phyloP scores from a whole-genome alignment of 768 basidiomycete genomes.

The Phylloporus rhodoxanthus region DNA sequence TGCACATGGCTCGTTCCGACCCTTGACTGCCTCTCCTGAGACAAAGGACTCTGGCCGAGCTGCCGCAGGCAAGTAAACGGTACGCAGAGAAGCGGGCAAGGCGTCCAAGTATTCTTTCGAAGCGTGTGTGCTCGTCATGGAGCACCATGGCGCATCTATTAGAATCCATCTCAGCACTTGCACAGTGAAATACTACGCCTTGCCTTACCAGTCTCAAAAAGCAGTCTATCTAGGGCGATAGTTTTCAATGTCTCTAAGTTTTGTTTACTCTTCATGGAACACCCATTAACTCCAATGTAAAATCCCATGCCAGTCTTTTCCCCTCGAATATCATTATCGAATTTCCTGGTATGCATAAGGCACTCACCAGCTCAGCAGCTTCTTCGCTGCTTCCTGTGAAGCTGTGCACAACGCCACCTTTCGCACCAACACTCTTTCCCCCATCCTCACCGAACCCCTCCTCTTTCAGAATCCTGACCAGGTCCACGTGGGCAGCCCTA shows the following conservation, averaged over 20 bases:
- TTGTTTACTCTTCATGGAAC: constrained; percentile 66
- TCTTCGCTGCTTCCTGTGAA: constrained; percentile 68
- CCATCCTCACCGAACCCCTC: constrained; percentile 58
- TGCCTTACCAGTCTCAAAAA: constrained; percentile 68
- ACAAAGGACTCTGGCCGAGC: constrained; percentile 56
- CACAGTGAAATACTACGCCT: neutral
- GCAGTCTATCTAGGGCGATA: constrained; percentile 53
- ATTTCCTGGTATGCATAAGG: neutral
- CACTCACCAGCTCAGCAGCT: constrained; percentile 55
- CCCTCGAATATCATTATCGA: neutral
- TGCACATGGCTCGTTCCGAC: constrained; percentile 66
- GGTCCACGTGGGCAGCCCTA: constrained; percentile 66
- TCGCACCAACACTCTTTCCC: constrained; percentile 49
- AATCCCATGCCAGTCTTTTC: constrained; percentile 70
- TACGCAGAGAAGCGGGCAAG: constrained; percentile 42
- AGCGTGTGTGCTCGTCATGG: constrained; percentile 61
- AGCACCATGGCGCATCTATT: constrained; percentile 68
- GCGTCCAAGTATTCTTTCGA: constrained; percentile 46
- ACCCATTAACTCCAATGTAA: constrained; percentile 58
- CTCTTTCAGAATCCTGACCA: constrained; percentile 58
- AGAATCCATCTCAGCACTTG: neutral
- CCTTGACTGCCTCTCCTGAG: constrained; percentile 60
- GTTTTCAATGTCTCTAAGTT: constrained; percentile 51
- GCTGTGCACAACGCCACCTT: constrained; percentile 77
- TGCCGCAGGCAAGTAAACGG: constrained; percentile 46